Evolutionary conservation across 768 basidiomycete genomes (phyloP), one percentile per base, ranked within the genome.

Genomic region (Roridomyces roridus): DNA sequence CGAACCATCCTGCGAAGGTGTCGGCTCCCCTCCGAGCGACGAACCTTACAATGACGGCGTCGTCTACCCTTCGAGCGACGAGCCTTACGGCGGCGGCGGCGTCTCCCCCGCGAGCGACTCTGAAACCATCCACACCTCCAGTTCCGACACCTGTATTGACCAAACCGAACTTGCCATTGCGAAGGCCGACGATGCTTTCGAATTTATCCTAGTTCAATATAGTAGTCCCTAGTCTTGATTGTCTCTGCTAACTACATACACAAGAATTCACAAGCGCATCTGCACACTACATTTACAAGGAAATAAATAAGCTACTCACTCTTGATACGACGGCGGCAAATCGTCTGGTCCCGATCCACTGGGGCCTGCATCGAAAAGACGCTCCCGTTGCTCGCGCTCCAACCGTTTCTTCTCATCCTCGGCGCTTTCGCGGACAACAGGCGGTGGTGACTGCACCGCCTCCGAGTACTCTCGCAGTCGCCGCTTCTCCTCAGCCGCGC

Each of bases 321-420:
- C 79, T 59, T 79, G 76, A 59, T 83, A 83, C 44, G 54, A 65
- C 12, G 82, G 81, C 21, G 83, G 83, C 46, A 79, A 64, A 54
- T 83, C 68, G 45, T 67, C 67, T 55, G 68, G 67, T 72, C 68
- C 50, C 67, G 45, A 62, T 49, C 67, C 54, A 42, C 68, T 69
- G 12, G 62, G 59, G 18, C 63, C 21, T 15, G 23, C 26, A 15
- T 40, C 34, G 24, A 82, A 61, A 15, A 86, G 60, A 20, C 80
- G 76, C 61, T 89, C 90, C 47, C 86, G 75, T 63, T 88, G 86
- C 65, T 91, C 87, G 41, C 82, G 80, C 69, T 89, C 87, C 46
- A 84, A 62, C 20, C 86, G 71, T 66, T 72, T 78, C 78, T 87
- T 89, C 77, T 89, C 86, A 5, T 87, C 84, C 46, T 82, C 85